phyloP scores from a whole-genome alignment of 441 rosid genomes.

The Erysimum cheiri region DNA sequence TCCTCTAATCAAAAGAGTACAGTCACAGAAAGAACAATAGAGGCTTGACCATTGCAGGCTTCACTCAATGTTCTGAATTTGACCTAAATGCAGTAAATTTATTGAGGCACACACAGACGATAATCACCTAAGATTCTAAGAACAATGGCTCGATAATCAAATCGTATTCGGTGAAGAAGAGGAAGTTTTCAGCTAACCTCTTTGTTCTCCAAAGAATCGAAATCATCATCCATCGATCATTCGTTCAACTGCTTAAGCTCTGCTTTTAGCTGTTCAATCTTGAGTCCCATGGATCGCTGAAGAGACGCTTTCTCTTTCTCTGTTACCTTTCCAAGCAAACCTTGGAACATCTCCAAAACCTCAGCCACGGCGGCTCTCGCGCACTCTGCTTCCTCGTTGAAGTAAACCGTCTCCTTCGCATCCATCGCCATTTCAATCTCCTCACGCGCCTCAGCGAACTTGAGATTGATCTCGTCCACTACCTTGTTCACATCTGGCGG shows the following conservation, averaged over 20 bases:
- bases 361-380: conserved; percentile 82
- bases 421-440: conserved; percentile 97
- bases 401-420: conserved; percentile 91
- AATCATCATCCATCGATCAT: conserved; percentile 39
- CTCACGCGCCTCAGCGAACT: conserved; percentile 96
- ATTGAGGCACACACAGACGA: conserved; percentile 20
- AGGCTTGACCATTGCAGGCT: neutral
- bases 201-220: conserved; percentile 4
- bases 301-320: conserved; percentile 63
- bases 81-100: conserved; percentile 1
- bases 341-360: conserved; percentile 67
- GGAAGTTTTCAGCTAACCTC: conserved; percentile 29
- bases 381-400: conserved; percentile 91
- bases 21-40: conserved; percentile 13
- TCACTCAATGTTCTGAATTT: conserved; percentile 1
- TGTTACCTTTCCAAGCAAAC: conserved; percentile 58
- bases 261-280: conserved; percentile 95
- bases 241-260: conserved; percentile 86
- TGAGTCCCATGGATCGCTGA: conserved; percentile 92
- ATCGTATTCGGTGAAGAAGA: neutral
- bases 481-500: conserved; percentile 64
- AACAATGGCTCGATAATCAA: conserved; percentile 12
- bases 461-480: conserved; percentile 83
- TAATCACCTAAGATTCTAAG: neutral
- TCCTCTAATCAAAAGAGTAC: neutral